phyloP scores from a whole-genome alignment of 306 rosid genomes.

The Pueraria montana region DNA sequence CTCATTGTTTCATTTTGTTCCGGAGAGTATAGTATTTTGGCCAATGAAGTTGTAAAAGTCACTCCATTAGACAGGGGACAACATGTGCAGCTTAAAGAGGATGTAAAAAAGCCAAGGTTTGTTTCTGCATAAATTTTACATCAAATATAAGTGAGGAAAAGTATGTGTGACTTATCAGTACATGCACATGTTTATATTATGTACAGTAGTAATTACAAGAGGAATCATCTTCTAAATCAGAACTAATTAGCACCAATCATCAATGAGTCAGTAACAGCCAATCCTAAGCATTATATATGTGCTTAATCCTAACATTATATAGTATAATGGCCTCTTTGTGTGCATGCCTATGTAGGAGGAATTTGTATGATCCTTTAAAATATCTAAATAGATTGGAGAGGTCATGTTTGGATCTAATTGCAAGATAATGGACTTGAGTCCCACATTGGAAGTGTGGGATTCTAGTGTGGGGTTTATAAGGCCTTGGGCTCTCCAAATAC shows the following conservation, averaged over 20 bases:
- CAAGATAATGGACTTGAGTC: neutral
- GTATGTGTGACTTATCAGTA: too few relatives aligned
- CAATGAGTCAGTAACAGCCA: neutral
- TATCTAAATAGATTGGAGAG: neutral
- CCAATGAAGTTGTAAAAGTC: too few relatives aligned
- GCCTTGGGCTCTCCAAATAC: too few relatives aligned
- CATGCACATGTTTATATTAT: neutral
- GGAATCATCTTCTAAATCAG: neutral
- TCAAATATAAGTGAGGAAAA: too few relatives aligned
- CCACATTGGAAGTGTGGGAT: neutral
- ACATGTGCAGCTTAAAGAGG: too few relatives aligned
- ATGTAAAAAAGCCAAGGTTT: conserved; percentile 80
- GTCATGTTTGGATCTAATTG: neutral
- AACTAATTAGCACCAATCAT: neutral
- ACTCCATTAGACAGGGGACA: too few relatives aligned
- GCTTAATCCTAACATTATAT: neutral
- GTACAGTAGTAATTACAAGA: neutral
- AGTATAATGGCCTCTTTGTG: neutral
- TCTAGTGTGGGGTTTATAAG: neutral
- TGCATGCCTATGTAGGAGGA: conserved; percentile 3
- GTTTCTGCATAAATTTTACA: too few relatives aligned
- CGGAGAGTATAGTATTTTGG: too few relatives aligned
- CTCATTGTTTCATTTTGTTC: conserved; percentile 75
- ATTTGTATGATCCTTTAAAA: neutral
- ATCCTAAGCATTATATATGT: neutral